Base-by-base conservation (phyloP, 73 alveolate species). In the Durusdinium trenchii region DNA sequence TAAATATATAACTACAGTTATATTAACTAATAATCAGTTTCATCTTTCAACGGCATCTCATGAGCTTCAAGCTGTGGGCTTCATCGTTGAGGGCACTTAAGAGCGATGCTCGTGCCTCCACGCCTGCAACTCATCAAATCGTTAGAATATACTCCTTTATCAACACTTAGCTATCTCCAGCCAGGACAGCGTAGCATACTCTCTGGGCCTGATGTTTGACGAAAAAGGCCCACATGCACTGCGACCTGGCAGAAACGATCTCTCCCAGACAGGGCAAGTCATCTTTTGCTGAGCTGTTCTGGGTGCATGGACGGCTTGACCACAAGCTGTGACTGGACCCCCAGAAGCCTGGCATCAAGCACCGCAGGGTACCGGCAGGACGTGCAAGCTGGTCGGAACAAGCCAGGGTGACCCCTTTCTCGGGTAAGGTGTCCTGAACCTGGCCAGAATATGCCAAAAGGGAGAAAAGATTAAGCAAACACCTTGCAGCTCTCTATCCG, bases 391-490 rank as follows among this genome's bases (percentile, higher is more conserved):
- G 9, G 78, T 23, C 78, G 6, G 47, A 76, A 26, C 67, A 32
- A 10, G 92, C 92, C 92, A 30, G 92, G 35, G 28, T 7, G 48
- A 32, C 92, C 35, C 91, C 91, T 3, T 46, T 46, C 36, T 82
- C 92, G n/a, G 92, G 92, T 69, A 82, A 18, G 47, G n/a, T 46
- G 7, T 69, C 92, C 26, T 32, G 67, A 30, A 82, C 92, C 92
- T 47, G 73, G 16, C 71, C 10, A 1, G 64, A 20, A 26, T 6
- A 9, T 3, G 86, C 57, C 86, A 20, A 12, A 67, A 32, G 79
- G 9, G 79, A 38, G 12, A 67, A 9, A 10, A 47, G 50, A 38
- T 36, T 36, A 50, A 3, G 83, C 50, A 16, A 10, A 23, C 78
- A 62, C 16, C 78, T 9, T 6, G 45, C 71, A 9, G 20, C 48